Conservation (phyloP, 2,329 filamentous ascomycete genomes). For the Ceratocystis destructans region DNA sequence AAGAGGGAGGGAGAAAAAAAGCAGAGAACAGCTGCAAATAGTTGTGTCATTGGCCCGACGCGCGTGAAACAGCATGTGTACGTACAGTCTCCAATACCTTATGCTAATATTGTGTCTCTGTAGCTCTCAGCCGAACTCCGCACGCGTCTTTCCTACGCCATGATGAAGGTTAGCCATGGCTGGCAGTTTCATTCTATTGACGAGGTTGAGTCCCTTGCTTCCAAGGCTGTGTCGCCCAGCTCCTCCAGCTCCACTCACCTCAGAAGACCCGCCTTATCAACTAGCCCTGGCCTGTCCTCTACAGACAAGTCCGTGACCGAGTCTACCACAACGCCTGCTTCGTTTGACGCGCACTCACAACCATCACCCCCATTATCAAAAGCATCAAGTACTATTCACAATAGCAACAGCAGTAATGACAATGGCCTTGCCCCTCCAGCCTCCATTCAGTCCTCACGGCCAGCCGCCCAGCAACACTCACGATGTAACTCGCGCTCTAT, state of each 20-base stretch:
- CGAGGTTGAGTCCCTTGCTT: conserved; percentile 62
- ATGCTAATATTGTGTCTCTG: background rate
- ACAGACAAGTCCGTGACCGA: conserved; percentile 14
- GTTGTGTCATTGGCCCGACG: background rate
- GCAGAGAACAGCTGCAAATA: background rate
- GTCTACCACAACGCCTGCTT: conserved; percentile 8
- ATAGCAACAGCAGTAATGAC: background rate
- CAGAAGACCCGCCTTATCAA: conserved; percentile 36
- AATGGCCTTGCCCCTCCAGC: conserved; percentile 38
- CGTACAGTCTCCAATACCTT: background rate
- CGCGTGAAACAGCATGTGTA: background rate
- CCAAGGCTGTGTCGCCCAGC: conserved; percentile 50
- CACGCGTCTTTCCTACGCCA: conserved; percentile 78
- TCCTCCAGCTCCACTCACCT: conserved; percentile 45
- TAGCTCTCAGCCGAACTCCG: conserved; percentile 67
- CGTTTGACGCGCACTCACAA: conserved; percentile 14
- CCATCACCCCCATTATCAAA: conserved; percentile 5
- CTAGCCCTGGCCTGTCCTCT: conserved; percentile 32
- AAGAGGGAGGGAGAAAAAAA: background rate
- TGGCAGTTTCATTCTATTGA: conserved; percentile 70
- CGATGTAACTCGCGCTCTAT: conserved; percentile 39
- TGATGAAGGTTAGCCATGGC: conserved; percentile 82
- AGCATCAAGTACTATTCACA: background rate
- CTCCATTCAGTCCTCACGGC: conserved; percentile 38
- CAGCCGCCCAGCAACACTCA: conserved; percentile 24